These are phyloP conservation scores for Hylodesmum podocarpum DNA, from an alignment of 306 rosid species.

Conservation along the genomic window DNA sequence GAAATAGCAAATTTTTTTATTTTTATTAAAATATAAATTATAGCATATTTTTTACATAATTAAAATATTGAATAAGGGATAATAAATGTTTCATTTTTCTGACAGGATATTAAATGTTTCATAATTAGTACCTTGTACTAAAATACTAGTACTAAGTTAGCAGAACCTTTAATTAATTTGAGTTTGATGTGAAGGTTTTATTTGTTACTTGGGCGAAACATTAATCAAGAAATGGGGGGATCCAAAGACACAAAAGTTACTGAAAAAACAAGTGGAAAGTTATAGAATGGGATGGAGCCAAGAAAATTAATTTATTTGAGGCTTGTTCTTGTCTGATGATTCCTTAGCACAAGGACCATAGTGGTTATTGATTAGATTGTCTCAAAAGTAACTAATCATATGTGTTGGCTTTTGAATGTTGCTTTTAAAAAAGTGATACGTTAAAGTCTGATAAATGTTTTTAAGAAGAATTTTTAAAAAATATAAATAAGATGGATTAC, in stretches of 20 bases:
- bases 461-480: not conserved
- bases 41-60: too few relatives aligned
- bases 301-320: conserved; percentile 18
- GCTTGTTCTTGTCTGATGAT: conserved; percentile 49
- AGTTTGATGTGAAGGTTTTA: not conserved
- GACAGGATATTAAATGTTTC: too few relatives aligned
- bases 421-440: not conserved
- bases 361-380: conserved; percentile 43
- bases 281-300: conserved; percentile 19
- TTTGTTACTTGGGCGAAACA: conserved; percentile 43
- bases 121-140: too few relatives aligned
- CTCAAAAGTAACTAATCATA: conserved; percentile 32
- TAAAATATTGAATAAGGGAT: not conserved
- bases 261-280: not conserved
- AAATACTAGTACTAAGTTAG: too few relatives aligned
- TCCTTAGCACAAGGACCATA: conserved; percentile 48
- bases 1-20: not conserved
- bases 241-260: conserved; percentile 29
- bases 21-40: too few relatives aligned
- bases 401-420: conserved; percentile 16
- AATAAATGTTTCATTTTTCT: too few relatives aligned
- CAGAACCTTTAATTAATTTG: not conserved
- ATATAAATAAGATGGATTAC: too few relatives aligned
- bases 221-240: conserved; percentile 31
- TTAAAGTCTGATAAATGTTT: too few relatives aligned